Conservation (phyloP, 352 stramenopile species). For the Phytopythium ostracodes region DNA sequence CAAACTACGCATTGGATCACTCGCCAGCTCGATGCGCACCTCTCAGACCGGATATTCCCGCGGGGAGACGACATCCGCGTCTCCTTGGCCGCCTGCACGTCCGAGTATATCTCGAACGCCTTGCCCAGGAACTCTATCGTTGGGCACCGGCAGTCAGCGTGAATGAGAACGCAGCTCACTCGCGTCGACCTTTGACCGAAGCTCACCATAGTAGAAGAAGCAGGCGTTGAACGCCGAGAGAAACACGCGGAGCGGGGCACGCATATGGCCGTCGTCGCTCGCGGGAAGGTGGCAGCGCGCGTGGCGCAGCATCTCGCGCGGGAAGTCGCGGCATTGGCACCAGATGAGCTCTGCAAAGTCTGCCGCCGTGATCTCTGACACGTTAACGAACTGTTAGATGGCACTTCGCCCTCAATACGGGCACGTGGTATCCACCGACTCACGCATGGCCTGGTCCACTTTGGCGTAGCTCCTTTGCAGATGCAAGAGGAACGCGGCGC, state of each 20-base stretch:
- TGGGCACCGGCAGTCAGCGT: neutral
- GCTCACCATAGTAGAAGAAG: conserved; percentile 50
- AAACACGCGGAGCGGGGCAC: conserved; percentile 25
- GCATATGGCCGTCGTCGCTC: conserved; percentile 21
- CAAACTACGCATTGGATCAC: too few relatives aligned
- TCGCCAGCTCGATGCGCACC: conserved; percentile 10
- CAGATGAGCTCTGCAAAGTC: conserved; percentile 58
- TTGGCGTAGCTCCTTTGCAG: conserved; percentile 33
- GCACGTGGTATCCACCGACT: neutral
- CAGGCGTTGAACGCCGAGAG: conserved; percentile 32
- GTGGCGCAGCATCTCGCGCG: conserved; percentile 32
- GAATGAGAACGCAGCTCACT: neutral
- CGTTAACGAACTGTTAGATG: neutral
- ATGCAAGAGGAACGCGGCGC: conserved; percentile 36
- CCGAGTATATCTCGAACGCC: conserved; percentile 42
- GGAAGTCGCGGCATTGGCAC: conserved; percentile 54
- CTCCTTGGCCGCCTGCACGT: conserved; percentile 29
- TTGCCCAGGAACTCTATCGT: conserved; percentile 46
- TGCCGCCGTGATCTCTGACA: conserved; percentile 38
- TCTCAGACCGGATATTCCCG: conserved; percentile 30
- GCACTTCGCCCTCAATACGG: neutral
- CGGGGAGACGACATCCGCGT: conserved; percentile 17
- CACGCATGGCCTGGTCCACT: conserved; percentile 38
- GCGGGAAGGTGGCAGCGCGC: conserved; percentile 34
- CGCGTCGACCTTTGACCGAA: neutral